Percentiles rank a stretch among this genome's conserved stretches.
Conservation (phyloP, 805 yeast genomes). For the Cyberlindnera lachancei region DNA sequence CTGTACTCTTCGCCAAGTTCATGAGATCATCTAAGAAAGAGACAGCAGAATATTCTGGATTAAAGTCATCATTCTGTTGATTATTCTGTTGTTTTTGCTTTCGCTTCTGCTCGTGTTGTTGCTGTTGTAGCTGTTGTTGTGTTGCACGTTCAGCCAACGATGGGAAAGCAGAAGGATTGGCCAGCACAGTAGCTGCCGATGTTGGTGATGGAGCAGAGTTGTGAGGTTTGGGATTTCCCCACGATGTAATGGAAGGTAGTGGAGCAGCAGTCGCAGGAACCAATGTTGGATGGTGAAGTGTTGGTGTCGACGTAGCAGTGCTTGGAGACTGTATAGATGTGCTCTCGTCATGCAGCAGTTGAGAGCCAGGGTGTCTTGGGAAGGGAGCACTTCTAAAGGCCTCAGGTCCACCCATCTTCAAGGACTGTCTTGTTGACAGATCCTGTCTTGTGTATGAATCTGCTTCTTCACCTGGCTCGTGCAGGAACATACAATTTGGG, state of each 20-base stretch:
- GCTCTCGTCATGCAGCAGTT: neutral
- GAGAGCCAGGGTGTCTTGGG: slow-evolving; percentile 8
- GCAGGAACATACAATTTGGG: slow-evolving; percentile 97
- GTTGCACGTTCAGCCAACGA: slow-evolving; percentile 40
- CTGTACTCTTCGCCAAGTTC: slow-evolving; percentile 31
- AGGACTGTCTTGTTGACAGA: slow-evolving; percentile 66
- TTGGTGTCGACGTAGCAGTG: slow-evolving; percentile 5
- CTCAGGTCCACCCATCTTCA: slow-evolving; percentile 37
- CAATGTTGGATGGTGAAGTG: slow-evolving; percentile 9
- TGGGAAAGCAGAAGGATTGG: slow-evolving; percentile 51
- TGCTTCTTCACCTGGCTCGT: slow-evolving; percentile 99
- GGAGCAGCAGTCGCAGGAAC: slow-evolving; percentile 37
- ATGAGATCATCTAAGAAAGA: slow-evolving; percentile 42
- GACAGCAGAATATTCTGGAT: slow-evolving; percentile 38
- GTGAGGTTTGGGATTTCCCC: slow-evolving; percentile 36
- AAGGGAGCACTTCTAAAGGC: slow-evolving; percentile 11
- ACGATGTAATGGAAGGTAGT: slow-evolving; percentile 66
- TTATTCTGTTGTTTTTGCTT: slow-evolving; percentile 19
- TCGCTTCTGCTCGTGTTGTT: slow-evolving; percentile 17
- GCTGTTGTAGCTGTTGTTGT: slow-evolving; percentile 25
- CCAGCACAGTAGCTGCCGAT: slow-evolving; percentile 33
- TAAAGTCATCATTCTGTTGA: slow-evolving; percentile 19
- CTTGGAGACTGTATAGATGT: neutral
- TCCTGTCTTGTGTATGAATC: slow-evolving; percentile 91
- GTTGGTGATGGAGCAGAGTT: slow-evolving; percentile 12